Evolutionary conservation across 139 green algal species (phyloP).

Genomic region (Picochlorum costavermella): DNA sequence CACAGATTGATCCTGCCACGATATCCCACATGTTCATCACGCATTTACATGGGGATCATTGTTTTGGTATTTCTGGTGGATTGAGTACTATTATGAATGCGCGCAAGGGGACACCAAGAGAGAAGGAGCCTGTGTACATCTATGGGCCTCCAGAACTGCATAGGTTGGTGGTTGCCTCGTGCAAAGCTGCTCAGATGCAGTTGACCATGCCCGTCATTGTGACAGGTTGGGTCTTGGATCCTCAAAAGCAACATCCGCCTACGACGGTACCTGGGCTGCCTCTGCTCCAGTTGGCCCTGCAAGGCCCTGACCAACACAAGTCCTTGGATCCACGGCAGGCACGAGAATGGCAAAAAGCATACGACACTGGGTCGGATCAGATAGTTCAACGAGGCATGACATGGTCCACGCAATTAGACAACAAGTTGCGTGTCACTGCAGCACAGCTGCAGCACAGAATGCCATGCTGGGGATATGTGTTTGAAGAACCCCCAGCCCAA

Average conservation of each 20-base stretch:
- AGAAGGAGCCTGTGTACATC: conserved; percentile 25
- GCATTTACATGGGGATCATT: conserved; percentile 95
- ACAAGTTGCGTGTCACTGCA: conserved; percentile 64
- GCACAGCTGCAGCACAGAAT: conserved; percentile 5
- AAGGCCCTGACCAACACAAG: conserved; percentile 18
- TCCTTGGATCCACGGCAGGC: conserved; percentile 7
- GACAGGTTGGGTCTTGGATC: conserved; percentile 27
- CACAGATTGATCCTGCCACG: conserved; percentile 31
- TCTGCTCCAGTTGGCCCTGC: conserved; percentile 15
- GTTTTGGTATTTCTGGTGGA: conserved; percentile 76
- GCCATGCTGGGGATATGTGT: conserved; percentile 11
- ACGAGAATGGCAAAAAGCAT: conserved; percentile 14
- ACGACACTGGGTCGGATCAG: conserved; percentile 19
- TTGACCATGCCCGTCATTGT: conserved; percentile 33
- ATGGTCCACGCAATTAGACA: conserved; percentile 54
- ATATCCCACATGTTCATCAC: conserved; percentile 76
- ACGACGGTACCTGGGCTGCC: not conserved
- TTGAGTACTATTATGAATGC: conserved; percentile 6
- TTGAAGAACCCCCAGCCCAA: conserved; percentile 7
- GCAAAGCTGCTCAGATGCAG: conserved; percentile 7
- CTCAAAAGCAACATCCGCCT: not conserved
- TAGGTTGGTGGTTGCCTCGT: conserved; percentile 20
- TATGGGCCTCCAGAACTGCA: conserved; percentile 41
- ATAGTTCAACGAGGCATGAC: conserved; percentile 23
- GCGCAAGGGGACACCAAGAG: conserved; percentile 23